These are phyloP conservation scores for Phytophthora pini DNA, from an alignment of 352 stramenopile species.

Conservation along the genomic window DNA sequence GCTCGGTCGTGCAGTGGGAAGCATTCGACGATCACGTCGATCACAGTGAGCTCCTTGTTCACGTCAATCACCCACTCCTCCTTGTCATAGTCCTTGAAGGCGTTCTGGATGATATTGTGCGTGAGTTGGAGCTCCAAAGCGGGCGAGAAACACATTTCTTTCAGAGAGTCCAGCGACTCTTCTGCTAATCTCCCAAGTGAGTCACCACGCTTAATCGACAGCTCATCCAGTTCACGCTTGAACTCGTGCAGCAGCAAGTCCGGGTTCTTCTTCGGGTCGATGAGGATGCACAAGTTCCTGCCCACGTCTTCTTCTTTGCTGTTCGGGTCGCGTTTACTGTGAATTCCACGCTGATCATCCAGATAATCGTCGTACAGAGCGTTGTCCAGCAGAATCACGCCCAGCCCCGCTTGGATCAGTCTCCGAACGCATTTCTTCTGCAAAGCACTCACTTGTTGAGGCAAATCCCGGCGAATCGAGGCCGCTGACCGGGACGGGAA, in stretches of 20 bases:
- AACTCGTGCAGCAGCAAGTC: constrained; percentile 87
- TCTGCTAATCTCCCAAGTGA: constrained; percentile 71
- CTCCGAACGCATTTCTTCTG: constrained; percentile 86
- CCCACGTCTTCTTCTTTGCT: constrained; percentile 61
- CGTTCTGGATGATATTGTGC: constrained; percentile 91
- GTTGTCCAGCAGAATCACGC: constrained; percentile 80
- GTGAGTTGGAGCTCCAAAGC: constrained; percentile 86
- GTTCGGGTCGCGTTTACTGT: constrained; percentile 22
- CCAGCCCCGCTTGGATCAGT: constrained; percentile 80
- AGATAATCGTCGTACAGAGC: constrained; percentile 58
- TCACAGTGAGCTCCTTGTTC: constrained; percentile 83
- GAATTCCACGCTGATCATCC: constrained; percentile 31
- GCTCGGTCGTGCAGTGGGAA: constrained; percentile 86
- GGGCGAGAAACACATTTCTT: constrained; percentile 87
- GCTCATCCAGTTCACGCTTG: constrained; percentile 88
- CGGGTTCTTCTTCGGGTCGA: constrained; percentile 86
- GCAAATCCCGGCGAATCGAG: constrained; percentile 74
- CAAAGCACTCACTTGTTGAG: constrained; percentile 70
- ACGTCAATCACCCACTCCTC: constrained; percentile 89
- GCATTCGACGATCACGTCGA: constrained; percentile 78
- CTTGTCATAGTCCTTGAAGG: constrained; percentile 88
- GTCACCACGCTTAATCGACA: constrained; percentile 81
- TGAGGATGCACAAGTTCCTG: constrained; percentile 79
- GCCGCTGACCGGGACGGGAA: constrained; percentile 76
- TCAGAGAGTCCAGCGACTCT: constrained; percentile 80